phyloP scores from a whole-genome alignment of 345 rosid species.

The Psidium friedrichsthalianum region DNA sequence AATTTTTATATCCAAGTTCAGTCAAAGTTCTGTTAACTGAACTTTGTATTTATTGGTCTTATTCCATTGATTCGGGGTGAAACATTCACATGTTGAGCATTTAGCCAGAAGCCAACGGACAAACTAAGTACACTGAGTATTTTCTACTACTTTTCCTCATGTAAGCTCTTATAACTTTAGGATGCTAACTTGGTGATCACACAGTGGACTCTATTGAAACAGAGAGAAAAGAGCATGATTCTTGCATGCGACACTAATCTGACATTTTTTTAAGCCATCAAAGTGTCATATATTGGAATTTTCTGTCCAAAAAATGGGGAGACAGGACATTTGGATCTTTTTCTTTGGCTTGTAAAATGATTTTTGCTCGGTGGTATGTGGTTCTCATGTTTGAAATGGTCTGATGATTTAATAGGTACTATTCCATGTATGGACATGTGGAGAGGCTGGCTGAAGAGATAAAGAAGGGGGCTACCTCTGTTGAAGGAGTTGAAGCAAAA shows the following conservation, averaged over 20 bases:
- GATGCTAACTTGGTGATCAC: background rate
- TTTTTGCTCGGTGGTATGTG: background rate
- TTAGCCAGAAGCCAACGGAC: background rate
- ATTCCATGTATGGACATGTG: slow-evolving; percentile 96
- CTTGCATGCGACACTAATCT: background rate
- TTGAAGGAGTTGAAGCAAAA: slow-evolving; percentile 93
- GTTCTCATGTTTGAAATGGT: background rate
- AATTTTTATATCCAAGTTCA: background rate
- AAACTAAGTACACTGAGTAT: background rate
- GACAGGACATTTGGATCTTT: background rate
- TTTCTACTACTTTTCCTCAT: background rate
- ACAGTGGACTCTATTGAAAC: background rate
- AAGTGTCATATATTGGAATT: background rate
- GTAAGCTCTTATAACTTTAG: background rate
- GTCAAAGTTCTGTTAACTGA: background rate
- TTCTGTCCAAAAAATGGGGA: background rate
- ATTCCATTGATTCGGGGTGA: background rate
- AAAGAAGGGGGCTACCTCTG: slow-evolving; percentile 83
- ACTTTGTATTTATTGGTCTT: background rate
- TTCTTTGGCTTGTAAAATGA: background rate
- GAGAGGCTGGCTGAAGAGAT: slow-evolving; percentile 90
- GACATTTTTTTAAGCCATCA: background rate
- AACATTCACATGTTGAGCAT: background rate
- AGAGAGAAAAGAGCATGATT: background rate
- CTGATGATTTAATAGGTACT: slow-evolving; percentile 41